A percentile compares a stretch with the other conserved stretches of the same genome.
These are phyloP conservation scores for Candida nemodendra DNA, from an alignment of 805 yeast species.

Conservation along the genomic window DNA sequence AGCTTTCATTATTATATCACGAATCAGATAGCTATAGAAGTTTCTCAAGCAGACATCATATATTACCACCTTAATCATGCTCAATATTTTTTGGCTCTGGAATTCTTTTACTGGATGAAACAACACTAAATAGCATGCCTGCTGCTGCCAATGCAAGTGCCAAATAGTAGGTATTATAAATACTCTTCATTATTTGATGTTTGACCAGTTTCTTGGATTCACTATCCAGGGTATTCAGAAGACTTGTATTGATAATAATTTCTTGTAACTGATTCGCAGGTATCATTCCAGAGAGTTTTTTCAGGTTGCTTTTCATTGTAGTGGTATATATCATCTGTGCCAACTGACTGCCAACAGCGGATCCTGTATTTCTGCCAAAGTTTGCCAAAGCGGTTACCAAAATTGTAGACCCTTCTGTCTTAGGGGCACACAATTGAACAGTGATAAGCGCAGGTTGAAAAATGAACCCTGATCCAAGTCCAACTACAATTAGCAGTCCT, in stretches of 20 bases:
- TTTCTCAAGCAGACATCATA: too few species aligned
- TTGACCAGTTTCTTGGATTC: constrained; percentile 17
- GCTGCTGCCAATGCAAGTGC: constrained; percentile 37
- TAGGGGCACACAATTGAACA: constrained; percentile 51
- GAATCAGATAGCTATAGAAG: too few species aligned
- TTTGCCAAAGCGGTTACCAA: constrained; percentile 45
- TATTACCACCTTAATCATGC: too few species aligned
- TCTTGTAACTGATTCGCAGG: background rate
- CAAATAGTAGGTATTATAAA: constrained; percentile 41
- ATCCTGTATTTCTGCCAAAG: constrained; percentile 45
- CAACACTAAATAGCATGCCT: constrained; percentile 33
- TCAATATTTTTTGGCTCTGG: constrained; percentile 29
- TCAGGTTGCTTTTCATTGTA: constrained; percentile 25
- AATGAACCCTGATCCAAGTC: constrained; percentile 44
- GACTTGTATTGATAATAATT: constrained; percentile 2
- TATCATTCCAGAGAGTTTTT: background rate
- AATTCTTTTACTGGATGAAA: constrained; percentile 41
- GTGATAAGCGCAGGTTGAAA: constrained; percentile 45
- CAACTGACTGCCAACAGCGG: constrained; percentile 43
- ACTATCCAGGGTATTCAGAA: constrained; percentile 7
- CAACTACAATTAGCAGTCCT: constrained; percentile 45
- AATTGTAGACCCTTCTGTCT: constrained; percentile 47
- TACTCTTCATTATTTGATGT: constrained; percentile 33
- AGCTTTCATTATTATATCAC: too few species aligned
- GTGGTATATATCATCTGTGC: constrained; percentile 41